Evolutionary conservation across 768 basidiomycete species (phyloP).

Genomic region (Leccinellum albellum): DNA sequence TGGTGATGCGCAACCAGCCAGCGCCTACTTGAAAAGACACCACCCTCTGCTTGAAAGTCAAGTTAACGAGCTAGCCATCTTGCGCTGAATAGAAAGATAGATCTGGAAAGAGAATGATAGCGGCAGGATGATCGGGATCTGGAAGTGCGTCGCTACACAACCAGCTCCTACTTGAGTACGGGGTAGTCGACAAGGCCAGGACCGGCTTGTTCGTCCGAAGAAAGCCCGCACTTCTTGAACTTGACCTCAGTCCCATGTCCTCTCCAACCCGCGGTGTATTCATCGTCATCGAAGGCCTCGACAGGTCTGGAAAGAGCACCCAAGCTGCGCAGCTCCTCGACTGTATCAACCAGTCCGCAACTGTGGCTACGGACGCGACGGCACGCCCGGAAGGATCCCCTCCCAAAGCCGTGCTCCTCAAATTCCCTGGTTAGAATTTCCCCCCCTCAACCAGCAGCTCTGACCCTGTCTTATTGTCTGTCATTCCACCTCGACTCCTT

Average conservation of each 20-base stretch:
- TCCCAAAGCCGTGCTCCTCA: slow-evolving; percentile 51
- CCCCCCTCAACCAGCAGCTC: neutral
- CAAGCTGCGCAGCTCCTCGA: slow-evolving; percentile 64
- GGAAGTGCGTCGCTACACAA: neutral
- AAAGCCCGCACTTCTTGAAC: slow-evolving; percentile 61
- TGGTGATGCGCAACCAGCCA: neutral
- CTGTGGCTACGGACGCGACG: neutral
- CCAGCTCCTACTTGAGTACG: no score
- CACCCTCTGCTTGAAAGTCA: neutral
- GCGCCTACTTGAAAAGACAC: neutral
- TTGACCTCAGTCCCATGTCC: slow-evolving; percentile 36
- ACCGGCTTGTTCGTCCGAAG: neutral
- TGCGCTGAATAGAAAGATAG: no score
- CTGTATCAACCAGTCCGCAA: slow-evolving; percentile 38
- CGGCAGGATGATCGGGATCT: neutral
- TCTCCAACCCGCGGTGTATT: slow-evolving; percentile 59
- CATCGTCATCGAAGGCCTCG: slow-evolving; percentile 94
- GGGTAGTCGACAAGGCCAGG: neutral
- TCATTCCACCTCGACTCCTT: no score
- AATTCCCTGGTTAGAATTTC: slow-evolving; percentile 78
- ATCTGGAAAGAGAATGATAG: no score
- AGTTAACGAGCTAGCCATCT: neutral
- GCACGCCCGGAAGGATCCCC: neutral
- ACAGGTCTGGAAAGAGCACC: slow-evolving; percentile 91
- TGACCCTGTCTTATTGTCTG: neutral